Base-by-base conservation (phyloP, 1,284 basidiomycete species). In the Boletellus deceptivus region DNA sequence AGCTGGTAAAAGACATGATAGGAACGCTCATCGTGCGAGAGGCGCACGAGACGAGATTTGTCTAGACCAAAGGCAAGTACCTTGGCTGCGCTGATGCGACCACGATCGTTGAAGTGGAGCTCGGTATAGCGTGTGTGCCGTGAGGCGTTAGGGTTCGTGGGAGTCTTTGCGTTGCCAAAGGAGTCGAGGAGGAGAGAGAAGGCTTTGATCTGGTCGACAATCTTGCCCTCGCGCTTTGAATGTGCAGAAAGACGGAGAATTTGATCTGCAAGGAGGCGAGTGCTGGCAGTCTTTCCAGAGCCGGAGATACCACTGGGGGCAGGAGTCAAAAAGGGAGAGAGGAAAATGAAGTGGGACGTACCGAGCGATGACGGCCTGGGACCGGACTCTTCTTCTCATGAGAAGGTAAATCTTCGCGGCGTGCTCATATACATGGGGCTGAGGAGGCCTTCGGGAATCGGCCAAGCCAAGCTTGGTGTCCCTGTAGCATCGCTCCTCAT, bases 1-100 rank as follows among this genome's bases (percentile, higher is more conserved):
- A 94, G 79, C 70, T 98, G 92, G 74, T 98, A 95, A 70, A 99
- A 96, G 35, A 95, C 80, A 67, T 98, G 93, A 72, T 89, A 98
- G 20, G 91, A 87, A 17, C 95, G 86, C 69, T 97, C 93, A 65
- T 93, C 92, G 52, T 89, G 83, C 3, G 81, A 73, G 41, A 95
- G 83, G 13, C 78, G 77, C 54, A 76, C 78, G 36, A 97, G 76
- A 4, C 93, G 83, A 31, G 83, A 84, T 72, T 95, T 95, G 78
- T 97, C 93, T 38, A 98, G 81, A 4, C 83, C 91, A 61, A 85
- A 97, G 4, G 91, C 82, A 39, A 97, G 79, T 9, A 88, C 77
- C 66, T 95, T 93, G 7, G 89, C 90, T 16, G 86, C 84, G 40
- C 78, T 75, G 55, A 95, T 83, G 33, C 88, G 82, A 4, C 91